Percentiles rank a stretch among this genome's conserved stretches.
These are phyloP conservation scores for Physcomitrium patens DNA, from an alignment of 225 moss, liverwort and hornwort genomes.

Conservation along the genomic window DNA sequence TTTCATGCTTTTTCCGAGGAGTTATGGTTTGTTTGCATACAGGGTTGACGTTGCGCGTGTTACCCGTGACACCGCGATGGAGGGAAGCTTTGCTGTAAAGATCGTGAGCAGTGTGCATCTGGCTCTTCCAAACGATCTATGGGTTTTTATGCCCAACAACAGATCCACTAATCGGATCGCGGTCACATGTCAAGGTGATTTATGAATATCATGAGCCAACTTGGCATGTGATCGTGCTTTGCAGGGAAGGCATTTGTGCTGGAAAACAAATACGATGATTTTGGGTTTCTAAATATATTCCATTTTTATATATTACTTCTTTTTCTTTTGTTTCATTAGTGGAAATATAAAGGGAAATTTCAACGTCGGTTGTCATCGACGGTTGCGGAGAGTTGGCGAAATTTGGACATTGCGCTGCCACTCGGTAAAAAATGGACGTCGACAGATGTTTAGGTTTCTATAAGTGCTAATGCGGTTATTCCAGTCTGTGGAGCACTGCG, in stretches of 20 bases:
- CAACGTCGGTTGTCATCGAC: background rate
- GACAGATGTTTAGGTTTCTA: background rate
- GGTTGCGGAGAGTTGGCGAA: background rate
- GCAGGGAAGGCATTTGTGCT: background rate
- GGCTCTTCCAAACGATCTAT: slow-evolving; percentile 10
- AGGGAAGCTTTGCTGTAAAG: slow-evolving; percentile 2
- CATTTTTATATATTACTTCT: background rate
- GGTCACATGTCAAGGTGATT: background rate
- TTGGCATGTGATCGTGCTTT: slow-evolving; percentile 7
- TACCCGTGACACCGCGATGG: background rate
- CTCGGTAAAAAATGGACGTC: background rate
- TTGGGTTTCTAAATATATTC: background rate
- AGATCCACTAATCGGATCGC: slow-evolving; percentile 11
- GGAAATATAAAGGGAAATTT: background rate
- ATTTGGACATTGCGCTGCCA: slow-evolving; percentile 1
- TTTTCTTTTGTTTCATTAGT: too few relatives aligned
- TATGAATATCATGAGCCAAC: slow-evolving; percentile 5
- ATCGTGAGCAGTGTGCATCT: slow-evolving; percentile 14
- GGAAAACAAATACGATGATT: background rate
- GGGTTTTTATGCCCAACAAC: background rate
- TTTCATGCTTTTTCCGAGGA: background rate
- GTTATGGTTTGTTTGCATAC: background rate
- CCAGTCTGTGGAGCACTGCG: background rate
- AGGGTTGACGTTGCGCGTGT: background rate
- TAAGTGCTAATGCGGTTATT: background rate